Percentiles rank a stretch among this genome's conserved stretches.
Evolutionary conservation across 139 green algal species (phyloP).

Genomic region (Spirogloea muscicola): DNA sequence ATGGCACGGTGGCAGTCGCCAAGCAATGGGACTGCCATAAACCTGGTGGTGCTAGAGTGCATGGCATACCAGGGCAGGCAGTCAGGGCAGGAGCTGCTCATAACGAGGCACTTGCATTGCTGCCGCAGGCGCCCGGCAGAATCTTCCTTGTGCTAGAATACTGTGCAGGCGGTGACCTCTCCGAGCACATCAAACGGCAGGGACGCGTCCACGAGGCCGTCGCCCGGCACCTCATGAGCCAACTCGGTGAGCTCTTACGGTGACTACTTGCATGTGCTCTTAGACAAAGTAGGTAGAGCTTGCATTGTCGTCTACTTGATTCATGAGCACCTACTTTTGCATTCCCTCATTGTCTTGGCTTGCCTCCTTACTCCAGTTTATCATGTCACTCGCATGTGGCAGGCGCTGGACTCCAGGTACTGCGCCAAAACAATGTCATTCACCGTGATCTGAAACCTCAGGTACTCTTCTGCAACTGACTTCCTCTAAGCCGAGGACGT

Average conservation of each 20-base stretch:
- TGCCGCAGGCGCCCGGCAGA: no score
- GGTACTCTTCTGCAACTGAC: constrained; percentile 15
- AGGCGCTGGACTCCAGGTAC: constrained; percentile 72
- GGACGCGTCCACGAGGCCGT: constrained; percentile 29
- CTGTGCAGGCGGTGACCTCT: constrained; percentile 87
- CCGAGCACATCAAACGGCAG: constrained; percentile 60
- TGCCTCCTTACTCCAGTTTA: not conserved
- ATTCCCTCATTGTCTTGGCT: not conserved
- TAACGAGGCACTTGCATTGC: no score
- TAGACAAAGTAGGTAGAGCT: not conserved
- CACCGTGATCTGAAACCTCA: constrained; percentile 98
- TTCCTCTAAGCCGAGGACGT: not conserved
- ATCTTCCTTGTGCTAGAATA: constrained; percentile 92
- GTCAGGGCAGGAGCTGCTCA: no score
- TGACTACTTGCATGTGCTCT: not conserved
- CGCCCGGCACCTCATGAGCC: constrained; percentile 72
- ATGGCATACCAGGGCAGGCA: no score
- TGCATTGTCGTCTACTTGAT: not conserved
- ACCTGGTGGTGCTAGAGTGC: no score
- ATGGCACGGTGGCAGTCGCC: no score
- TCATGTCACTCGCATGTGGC: not conserved
- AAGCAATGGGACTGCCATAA: no score
- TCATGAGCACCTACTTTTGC: constrained; percentile 1
- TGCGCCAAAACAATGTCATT: constrained; percentile 79
- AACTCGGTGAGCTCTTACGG: constrained; percentile 59